Base-by-base conservation (phyloP, 768 basidiomycete genomes). In the Tricholomella constricta region DNA sequence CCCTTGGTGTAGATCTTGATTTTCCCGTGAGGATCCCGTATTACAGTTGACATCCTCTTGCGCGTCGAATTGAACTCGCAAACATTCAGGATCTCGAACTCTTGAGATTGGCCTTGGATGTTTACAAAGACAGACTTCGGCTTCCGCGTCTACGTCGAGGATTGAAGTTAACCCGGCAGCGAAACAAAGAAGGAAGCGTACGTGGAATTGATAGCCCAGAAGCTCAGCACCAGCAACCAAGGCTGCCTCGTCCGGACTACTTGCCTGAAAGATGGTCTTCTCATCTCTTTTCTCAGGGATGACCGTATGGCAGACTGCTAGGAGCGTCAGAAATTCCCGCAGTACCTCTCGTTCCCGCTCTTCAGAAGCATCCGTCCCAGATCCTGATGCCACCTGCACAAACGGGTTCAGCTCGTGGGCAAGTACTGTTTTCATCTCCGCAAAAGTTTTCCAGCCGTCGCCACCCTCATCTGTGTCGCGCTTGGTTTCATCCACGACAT, bases 61-160 rank as follows among this genome's bases (percentile, higher is more conserved):
- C 97, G 83, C 4, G 94, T 92, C 20, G 94, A 97, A 67, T 98
- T 98, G 80, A 99, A 99, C 72, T 98, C 97, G 81, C 95, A 97
- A 38, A 99, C 89, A 65, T 98, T 98, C 54, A 99, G 71, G 51
- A 98, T 83, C 64, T 98, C 85, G 66, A 86, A 98, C 66, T 98
- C 94, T 51, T 83, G 80, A 0, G 78, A 72, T 49, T 76, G 70
- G 17, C 92, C 94, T 45, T 81, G 76, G 51, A 95, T 77, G 35
- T 89, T 87, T 48, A 98, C 84, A 65, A 92, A 98, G 6, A 95
- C 91, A 0, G 96, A 97, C 65, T 88, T 94, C 4, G 97, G 97
- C 69, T 99, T 99, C 35, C 97, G 88, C 2, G 80, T 95, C 94
- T 98, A 45, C 9, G 40, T 32, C 45, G 44, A 22, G 37, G 20